Base-by-base conservation (phyloP, 2,329 filamentous ascomycete species). In the Monascus ruber region DNA sequence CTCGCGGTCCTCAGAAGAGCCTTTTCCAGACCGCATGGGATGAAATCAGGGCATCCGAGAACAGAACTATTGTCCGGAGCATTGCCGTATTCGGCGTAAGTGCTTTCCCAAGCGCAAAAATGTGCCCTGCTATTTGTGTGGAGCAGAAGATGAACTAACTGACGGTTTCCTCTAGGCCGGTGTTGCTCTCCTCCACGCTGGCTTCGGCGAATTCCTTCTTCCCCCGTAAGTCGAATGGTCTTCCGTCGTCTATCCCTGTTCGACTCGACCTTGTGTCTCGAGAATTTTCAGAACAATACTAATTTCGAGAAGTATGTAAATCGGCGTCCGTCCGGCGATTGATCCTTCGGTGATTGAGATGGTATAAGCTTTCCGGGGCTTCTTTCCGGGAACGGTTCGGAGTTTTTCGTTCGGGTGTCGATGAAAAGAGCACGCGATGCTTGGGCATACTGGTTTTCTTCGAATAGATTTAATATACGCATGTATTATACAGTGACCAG, bases 1-100 rank as follows among this genome's bases (percentile, higher is more conserved):
- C 64, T 34, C 48, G 50, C 37, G 54, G 58, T 36, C 58, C 55
- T 41, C 57, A 59, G 49, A 58, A 63, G 51, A 73, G 79, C 46
- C 70, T 76, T 60, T 49, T 82, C 47, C 67, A 66, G 50, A 69
- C 68, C 41, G 69, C 74, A 48, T 83, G 82, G 62, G 70, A 73
- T 44, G 68, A 76, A 48, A 54, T 83, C 54, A 83, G 77, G 40
- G 73, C 74, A 26, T 62, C 79, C 28, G 81, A 85, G 56, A 84
- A 85, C 62, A 72, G 77, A 36, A 73, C 77, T 41, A 73, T 83
- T 41, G 79, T 84, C 43, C 73, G 76, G 52, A 83, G 79, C 56
- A 65, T 84, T 49, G 69, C 75, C 47, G 60, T 83, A 51, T 84
- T 84, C 55, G 79, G 78, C 40, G 79, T 84, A 71, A 58, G 79